A percentile compares a stretch with the other conserved stretches of the same genome.
Conservation (phyloP, 768 basidiomycete species). For the Ramaria sp. region DNA sequence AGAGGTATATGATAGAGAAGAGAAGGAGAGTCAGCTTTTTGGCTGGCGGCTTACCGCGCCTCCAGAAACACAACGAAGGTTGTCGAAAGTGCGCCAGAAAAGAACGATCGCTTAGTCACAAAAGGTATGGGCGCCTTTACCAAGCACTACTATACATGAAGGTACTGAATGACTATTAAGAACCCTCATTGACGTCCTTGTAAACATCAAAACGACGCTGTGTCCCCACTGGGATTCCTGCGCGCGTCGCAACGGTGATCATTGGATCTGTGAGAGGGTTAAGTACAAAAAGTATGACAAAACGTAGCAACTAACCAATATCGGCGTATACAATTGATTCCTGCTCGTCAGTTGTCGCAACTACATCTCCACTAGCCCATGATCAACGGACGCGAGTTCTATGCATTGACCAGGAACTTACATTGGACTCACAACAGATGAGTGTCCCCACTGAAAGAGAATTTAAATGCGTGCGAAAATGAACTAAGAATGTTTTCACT, state of each 20-base stretch:
- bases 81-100: constrained; percentile 30
- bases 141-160: neutral
- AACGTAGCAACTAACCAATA: constrained; percentile 50
- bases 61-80: constrained; percentile 18
- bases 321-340: constrained; percentile 73
- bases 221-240: constrained; percentile 82
- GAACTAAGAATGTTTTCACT: constrained; percentile 17
- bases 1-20: neutral
- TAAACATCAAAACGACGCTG: constrained; percentile 94
- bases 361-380: constrained; percentile 52
- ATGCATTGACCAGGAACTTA: constrained; percentile 26
- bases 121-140: neutral
- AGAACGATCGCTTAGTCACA: constrained; percentile 11
- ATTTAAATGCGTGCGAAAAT: neutral
- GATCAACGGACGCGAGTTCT: neutral
- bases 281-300: neutral
- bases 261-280: constrained; percentile 45
- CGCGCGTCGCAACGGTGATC: constrained; percentile 52
- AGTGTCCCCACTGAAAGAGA: constrained; percentile 68
- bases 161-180: neutral
- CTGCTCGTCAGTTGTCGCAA: constrained; percentile 62
- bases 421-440: constrained; percentile 86
- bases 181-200: constrained; percentile 44
- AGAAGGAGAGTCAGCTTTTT: constrained; percentile 10
- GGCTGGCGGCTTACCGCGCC: constrained; percentile 11